Base-by-base conservation (phyloP, 768 basidiomycete species). In the Cyclocybe aegerita region DNA sequence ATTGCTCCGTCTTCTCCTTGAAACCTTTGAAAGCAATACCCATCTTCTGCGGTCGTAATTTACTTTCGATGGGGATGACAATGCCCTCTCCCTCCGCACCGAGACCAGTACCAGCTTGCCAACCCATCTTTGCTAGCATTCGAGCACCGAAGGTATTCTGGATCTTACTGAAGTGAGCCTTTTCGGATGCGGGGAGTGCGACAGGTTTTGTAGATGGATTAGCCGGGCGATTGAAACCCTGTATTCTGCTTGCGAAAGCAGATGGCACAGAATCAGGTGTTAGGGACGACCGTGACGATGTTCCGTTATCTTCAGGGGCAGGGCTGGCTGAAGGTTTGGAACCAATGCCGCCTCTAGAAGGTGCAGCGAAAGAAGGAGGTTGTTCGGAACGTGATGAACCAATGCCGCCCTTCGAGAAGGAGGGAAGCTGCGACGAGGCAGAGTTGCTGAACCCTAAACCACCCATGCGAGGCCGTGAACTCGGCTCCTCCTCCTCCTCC, bases 71-170 rank as follows among this genome's bases (percentile, higher is more conserved):
- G 0, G 93, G 93, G 4, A 84, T 83, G n/a, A 92, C 82, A 43
- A 95, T 95, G 59, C 93, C 93, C 57, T 87, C 83, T 1, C 87
- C 86, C 1, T 71, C 69, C 1, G 77, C 67, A 54, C 93, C 93
- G 7, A 96, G 77, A 57, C 94, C 93, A 3, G 77, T 76, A 3
- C 86, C 96, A 0, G 86, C 72, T 62, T 85, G 76, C 96, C 97
- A 99, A 7, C 97, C 97, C 88, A 95, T 94, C 73, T 95, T 98
- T 30, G 82, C 81, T 16, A 99, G 81, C 82, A 98, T 83, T 49
- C 86, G 86, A 14, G 95, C 90, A 58, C 94, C 96, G 53, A 93
- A 86, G 0, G 88, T 77, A 11, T 82, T 79, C 37, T 80, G 75
- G 9, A 98, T 76, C 59, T 88, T 90, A 55, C 71, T 76, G 66